These are phyloP conservation scores for Teunomyces atbi DNA, from an alignment of 805 yeast species.

Conservation along the genomic window DNA sequence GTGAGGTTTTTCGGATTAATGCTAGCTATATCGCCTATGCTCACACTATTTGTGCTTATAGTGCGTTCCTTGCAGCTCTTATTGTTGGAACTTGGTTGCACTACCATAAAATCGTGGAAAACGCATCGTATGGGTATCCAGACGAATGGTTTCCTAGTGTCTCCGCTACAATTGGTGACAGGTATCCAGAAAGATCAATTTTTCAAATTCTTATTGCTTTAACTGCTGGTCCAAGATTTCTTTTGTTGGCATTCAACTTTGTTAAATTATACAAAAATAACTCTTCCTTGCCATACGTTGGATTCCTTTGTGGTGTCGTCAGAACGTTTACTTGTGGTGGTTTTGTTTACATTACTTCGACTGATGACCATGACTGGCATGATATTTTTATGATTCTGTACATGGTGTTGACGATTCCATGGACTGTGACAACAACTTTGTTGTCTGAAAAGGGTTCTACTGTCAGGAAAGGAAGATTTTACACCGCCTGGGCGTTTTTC, in stretches of 20 bases:
- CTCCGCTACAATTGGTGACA: constrained; percentile 93
- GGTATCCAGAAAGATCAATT: constrained; percentile 92
- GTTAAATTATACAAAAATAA: constrained; percentile 42
- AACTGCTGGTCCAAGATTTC: constrained; percentile 89
- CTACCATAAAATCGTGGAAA: constrained; percentile 82
- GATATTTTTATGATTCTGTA: constrained; percentile 94
- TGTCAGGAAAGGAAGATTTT: constrained; percentile 50
- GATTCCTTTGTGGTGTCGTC: constrained; percentile 64
- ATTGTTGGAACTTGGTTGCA: constrained; percentile 74
- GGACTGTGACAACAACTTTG: constrained; percentile 67
- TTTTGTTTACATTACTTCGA: constrained; percentile 96
- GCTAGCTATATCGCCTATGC: constrained; percentile 68
- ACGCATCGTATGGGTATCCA: constrained; percentile 86
- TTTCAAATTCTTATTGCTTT: constrained; percentile 90
- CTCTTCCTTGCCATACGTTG: constrained; percentile 38
- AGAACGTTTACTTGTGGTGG: constrained; percentile 97
- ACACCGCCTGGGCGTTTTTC: constrained; percentile 63
- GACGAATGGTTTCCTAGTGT: constrained; percentile 99
- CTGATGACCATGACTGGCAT: constrained; percentile 96
- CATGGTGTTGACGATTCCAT: constrained; percentile 85
- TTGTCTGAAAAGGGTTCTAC: constrained; percentile 45
- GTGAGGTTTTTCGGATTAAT: constrained; percentile 38
- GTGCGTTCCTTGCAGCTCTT: constrained; percentile 77
- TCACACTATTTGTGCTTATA: constrained; percentile 68
- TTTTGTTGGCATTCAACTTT: constrained; percentile 53